Evolutionary conservation across 305 asterid genomes (phyloP).

Genomic region (Solanum hybrid): DNA sequence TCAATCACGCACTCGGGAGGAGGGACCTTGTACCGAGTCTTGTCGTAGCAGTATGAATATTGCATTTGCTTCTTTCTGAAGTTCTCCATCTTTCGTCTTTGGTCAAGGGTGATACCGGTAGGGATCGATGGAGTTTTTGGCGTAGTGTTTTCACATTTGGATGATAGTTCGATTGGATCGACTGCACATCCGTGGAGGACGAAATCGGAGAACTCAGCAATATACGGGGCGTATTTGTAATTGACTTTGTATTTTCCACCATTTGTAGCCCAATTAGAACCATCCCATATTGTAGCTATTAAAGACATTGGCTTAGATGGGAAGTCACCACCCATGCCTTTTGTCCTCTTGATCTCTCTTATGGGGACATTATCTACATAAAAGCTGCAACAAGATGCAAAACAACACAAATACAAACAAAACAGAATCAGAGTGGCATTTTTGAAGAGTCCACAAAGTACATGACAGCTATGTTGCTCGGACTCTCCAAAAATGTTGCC

Average conservation of each 20-base stretch:
- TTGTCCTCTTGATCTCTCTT: constrained; percentile 56
- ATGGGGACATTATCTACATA: constrained; percentile 71
- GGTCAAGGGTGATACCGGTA: constrained; percentile 24
- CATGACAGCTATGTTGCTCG: not conserved
- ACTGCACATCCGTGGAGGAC: constrained; percentile 72
- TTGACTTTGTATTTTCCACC: constrained; percentile 65
- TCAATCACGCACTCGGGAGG: constrained; percentile 47
- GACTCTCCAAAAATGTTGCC: not conserved
- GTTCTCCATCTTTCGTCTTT: constrained; percentile 36
- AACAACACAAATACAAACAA: constrained; percentile 20
- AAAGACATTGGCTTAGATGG: constrained; percentile 83
- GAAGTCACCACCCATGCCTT: constrained; percentile 73
- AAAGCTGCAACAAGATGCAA: constrained; percentile 47
- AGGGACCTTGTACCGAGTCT: constrained; percentile 40
- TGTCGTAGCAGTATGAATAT: constrained; percentile 73
- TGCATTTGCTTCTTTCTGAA: constrained; percentile 59
- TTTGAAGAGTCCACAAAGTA: not conserved
- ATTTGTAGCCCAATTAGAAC: constrained; percentile 77
- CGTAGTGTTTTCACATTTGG: constrained; percentile 22
- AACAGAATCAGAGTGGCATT: not conserved
- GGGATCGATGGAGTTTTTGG: constrained; percentile 20
- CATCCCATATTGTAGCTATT: constrained; percentile 91
- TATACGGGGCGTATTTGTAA: constrained; percentile 72
- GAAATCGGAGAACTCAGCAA: constrained; percentile 47
- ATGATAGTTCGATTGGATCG: constrained; percentile 38